Conservation (phyloP, 768 basidiomycete genomes). For the Mycena floridula region DNA sequence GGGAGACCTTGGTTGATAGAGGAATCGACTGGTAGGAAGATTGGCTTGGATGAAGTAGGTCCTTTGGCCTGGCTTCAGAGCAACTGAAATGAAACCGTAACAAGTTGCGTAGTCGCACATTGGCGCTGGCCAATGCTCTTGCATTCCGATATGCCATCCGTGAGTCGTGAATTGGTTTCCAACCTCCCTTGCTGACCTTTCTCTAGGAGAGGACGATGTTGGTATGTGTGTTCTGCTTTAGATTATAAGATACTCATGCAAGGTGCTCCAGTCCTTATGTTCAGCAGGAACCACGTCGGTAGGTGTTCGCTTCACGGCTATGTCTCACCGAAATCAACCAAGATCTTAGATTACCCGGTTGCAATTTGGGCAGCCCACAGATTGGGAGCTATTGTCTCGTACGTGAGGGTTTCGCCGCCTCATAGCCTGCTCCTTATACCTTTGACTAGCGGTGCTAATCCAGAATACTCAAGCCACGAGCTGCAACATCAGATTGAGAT, state of each 20-base stretch:
- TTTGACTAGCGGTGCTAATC: conserved; percentile 61
- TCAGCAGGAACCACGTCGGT: conserved; percentile 66
- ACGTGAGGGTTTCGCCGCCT: conserved; percentile 24
- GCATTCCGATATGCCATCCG: conserved; percentile 28
- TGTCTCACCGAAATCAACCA: background rate
- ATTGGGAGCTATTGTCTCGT: conserved; percentile 55
- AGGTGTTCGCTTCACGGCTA: conserved; percentile 6
- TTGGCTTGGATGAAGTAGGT: conserved; percentile 35
- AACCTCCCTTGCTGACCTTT: background rate
- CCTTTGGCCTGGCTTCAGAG: background rate
- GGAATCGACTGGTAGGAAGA: conserved; percentile 34
- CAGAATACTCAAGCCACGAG: conserved; percentile 47
- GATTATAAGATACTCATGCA: background rate
- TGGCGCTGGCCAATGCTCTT: conserved; percentile 34
- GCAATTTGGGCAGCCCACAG: conserved; percentile 52
- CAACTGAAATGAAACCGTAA: conserved; percentile 3
- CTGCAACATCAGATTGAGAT: conserved; percentile 48
- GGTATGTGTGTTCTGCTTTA: conserved; percentile 40
- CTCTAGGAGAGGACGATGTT: conserved; percentile 43
- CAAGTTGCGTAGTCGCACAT: conserved; percentile 33
- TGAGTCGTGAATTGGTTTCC: conserved; percentile 16
- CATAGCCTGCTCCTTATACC: too few species aligned
- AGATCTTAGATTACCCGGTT: conserved; percentile 53
- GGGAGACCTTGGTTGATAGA: conserved; percentile 46
- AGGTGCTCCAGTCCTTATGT: conserved; percentile 45